Base-by-base conservation (phyloP, 768 basidiomycete species). In the Cubamyces lactineus region DNA sequence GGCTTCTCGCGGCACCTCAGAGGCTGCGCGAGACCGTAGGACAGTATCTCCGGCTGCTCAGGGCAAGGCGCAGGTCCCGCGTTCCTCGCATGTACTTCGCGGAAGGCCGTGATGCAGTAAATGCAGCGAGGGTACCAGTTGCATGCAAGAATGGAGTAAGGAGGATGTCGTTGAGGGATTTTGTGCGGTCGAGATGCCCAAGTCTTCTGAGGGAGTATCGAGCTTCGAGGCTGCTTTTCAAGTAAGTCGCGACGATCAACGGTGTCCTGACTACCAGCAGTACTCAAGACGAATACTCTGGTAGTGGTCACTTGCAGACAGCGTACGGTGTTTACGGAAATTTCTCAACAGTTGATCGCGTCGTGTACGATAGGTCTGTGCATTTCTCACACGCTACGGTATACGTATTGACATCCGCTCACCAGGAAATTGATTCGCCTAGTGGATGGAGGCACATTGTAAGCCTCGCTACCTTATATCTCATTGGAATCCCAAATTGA, bases 371-470 rank as follows among this genome's bases (percentile, higher is more conserved):
- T 51, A 79, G 86, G 86, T 81, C 53, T 57, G 76, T 64, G 19
- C 7, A n/a, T 4, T 3, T 34, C 16, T 2, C 6, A 21, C 46
- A 38, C 17, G 17, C 24, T 17, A 46, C 11, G 51, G 6, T 38
- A 34, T 16, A 6, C 4, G 13, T 30, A 41, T 23, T 12, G 12
- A 24, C n/a, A 24, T 38, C 5, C 17, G 5, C 11, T 9, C 49
- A 57, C 79, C 82, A 75, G 82, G 73, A 70, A 77, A 75, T 67
- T 75, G 30, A 70, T 89, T 48, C 76, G 77, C 17, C 71, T 85
- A 21, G 69, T 74, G 21, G 87, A 89, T 64, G 86, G 86, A 30
- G 87, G 87, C 12, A 88, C 86, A 24, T 57, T 89, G 87, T 88
- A 67, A 64, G 83, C 19, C n/a, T 16, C 57, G 7, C n/a, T 19